A percentile compares a stretch with the other conserved stretches of the same genome.
Conservation (phyloP, 257 asterid genomes). For the Solanum lignicaule region DNA sequence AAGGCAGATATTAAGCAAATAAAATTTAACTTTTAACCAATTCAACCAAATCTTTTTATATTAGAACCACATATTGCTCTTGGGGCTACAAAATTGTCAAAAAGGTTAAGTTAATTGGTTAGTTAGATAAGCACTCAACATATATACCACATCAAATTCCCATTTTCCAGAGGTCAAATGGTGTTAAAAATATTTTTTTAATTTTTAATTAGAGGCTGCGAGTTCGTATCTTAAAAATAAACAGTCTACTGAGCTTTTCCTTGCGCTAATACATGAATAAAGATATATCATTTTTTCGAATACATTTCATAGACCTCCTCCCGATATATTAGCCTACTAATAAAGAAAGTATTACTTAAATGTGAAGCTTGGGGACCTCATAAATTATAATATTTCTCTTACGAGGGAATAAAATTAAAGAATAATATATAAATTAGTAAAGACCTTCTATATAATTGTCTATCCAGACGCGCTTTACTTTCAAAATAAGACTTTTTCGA, state of each 20-base stretch:
- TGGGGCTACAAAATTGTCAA: conserved; percentile 8
- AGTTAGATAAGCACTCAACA: conserved; percentile 21
- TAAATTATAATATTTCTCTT: too few species aligned
- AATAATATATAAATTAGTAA: neutral
- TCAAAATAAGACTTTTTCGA: neutral
- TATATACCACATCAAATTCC: neutral
- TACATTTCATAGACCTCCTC: neutral
- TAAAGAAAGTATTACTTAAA: neutral
- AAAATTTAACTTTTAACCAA: neutral
- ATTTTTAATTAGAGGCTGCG: neutral
- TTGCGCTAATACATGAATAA: neutral
- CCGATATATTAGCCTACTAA: neutral
- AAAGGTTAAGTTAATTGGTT: conserved; percentile 18
- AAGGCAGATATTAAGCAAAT: neutral
- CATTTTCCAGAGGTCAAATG: neutral
- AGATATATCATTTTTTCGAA: too few species aligned
- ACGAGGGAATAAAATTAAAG: too few species aligned
- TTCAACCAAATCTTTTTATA: neutral
- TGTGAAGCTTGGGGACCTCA: neutral
- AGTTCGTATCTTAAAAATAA: neutral
- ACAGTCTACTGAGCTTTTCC: too few species aligned
- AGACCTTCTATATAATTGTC: neutral
- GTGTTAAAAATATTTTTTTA: neutral
- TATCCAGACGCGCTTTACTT: neutral
- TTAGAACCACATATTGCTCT: neutral